Conservation (phyloP, 1,284 basidiomycete species). For the Dichomitus squalens region DNA sequence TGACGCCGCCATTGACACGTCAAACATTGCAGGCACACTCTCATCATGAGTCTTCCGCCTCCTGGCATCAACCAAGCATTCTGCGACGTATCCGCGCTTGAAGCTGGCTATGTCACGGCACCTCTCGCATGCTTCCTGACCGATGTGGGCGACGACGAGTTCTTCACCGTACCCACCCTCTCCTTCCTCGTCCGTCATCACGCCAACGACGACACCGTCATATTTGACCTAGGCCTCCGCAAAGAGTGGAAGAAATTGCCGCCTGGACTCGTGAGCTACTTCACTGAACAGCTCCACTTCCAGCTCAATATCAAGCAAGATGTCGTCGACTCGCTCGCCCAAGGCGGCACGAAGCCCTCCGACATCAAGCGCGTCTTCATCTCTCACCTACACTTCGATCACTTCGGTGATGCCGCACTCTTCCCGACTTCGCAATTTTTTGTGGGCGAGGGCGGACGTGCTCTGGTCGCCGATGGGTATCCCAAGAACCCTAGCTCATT, state of each 20-base stretch:
- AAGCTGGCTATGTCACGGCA: conserved; percentile 44
- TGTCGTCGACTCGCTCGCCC: conserved; percentile 48
- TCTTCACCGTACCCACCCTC: conserved; percentile 40
- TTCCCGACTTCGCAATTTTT: conserved; percentile 51
- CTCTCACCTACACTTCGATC: conserved; percentile 38
- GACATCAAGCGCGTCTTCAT: conserved; percentile 47
- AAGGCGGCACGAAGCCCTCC: conserved; percentile 45
- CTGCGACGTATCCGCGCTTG: conserved; percentile 49
- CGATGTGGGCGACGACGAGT: conserved; percentile 39
- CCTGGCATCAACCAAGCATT: conserved; percentile 19
- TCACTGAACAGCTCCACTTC: conserved; percentile 4
- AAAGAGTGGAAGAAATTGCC: conserved; percentile 46
- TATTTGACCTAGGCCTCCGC: conserved; percentile 59
- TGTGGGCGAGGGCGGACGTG: conserved; percentile 39
- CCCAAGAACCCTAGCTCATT: conserved; percentile 33
- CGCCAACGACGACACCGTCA: conserved; percentile 32
- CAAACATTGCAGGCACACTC: background rate
- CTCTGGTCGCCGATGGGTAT: conserved; percentile 39
- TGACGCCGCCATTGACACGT: no score
- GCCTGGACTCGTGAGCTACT: conserved; percentile 10
- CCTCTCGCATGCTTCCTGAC: conserved; percentile 40
- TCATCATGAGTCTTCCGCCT: conserved; percentile 19
- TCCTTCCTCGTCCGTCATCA: conserved; percentile 54
- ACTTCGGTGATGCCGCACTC: conserved; percentile 41
- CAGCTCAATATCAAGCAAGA: conserved; percentile 40